Base-by-base conservation (phyloP, 2,329 filamentous ascomycete species). In the Mycogone perniciosa region DNA sequence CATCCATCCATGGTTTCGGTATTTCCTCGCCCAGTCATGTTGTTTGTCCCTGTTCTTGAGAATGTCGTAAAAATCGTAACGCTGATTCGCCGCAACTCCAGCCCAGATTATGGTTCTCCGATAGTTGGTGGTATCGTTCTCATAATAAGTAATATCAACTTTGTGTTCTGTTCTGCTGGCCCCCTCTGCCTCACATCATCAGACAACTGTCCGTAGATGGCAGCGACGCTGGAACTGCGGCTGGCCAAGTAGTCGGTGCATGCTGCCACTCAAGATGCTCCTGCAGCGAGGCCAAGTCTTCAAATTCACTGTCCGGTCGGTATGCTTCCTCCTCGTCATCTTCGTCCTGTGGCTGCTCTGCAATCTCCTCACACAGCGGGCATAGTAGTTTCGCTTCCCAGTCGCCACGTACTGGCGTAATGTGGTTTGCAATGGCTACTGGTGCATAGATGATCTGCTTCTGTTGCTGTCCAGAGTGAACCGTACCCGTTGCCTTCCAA, bases 241-340 rank as follows among this genome's bases (percentile, higher is more conserved):
- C 59, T 6, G 72, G 70, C 48, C 71, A 61, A 34, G 67, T 64
- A 7, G 69, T 59, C 1, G 70, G 65, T 6, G 70, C 71, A 56
- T 82, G 80, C 54, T 73, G 69, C 80, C 80, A 82, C 57, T 76
- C 76, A 30, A 83, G 67, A 56, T 83, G 80, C 52, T 75, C 73
- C 61, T 75, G 74, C 35, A 82, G 74, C 11, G 68, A 67, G 11
- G 62, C 65, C 41, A 83, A 61, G 55, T 73, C 70, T 40, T 72
- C 71, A 58, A 80, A 79, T 48, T 76, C 76, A 48, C 77, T 71
- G 55, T 72, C 71, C 11, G 75, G 76, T 30, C 67, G 69, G 46
- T 75, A 67, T 34, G 71, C 60, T 42, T 78, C 76, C 55, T 77
- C 76, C 39, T 79, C 76, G 55, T 75, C 76, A 52, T 77, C 75